phyloP scores from a whole-genome alignment of 176 grass and related monocot genomes.

The Lolium perenne region DNA sequence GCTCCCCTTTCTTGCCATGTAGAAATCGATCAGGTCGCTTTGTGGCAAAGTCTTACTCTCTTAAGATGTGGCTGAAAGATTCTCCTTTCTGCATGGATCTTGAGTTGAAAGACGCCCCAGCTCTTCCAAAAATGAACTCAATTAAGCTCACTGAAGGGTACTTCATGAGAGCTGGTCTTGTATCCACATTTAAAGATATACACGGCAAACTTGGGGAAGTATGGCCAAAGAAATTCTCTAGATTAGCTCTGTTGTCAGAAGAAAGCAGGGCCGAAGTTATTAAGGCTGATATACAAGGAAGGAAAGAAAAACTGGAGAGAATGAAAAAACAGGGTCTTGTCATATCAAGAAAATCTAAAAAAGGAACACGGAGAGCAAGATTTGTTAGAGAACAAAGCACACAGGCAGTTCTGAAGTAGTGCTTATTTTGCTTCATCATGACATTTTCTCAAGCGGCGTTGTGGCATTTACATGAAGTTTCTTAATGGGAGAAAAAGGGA shows the following conservation, averaged over 20 bases:
- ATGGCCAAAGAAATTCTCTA: conserved; percentile 94
- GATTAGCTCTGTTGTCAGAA: conserved; percentile 76
- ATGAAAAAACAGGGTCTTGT: conserved; percentile 59
- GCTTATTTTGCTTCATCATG: background rate
- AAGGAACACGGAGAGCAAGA: conserved; percentile 49
- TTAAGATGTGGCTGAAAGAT: conserved; percentile 96
- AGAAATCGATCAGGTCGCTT: conserved; percentile 75
- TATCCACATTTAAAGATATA: conserved; percentile 85
- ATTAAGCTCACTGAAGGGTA: conserved; percentile 86
- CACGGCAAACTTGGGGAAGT: conserved; percentile 81
- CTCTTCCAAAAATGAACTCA: conserved; percentile 80
- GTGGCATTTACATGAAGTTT: conserved; percentile 16
- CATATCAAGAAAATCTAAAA: conserved; percentile 53
- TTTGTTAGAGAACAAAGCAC: conserved; percentile 68
- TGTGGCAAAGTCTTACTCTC: conserved; percentile 80
- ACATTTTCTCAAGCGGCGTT: background rate
- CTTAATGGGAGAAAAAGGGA: background rate
- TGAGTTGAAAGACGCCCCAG: conserved; percentile 74
- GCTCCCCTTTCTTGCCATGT: conserved; percentile 78
- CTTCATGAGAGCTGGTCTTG: conserved; percentile 94
- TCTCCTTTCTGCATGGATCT: conserved; percentile 95
- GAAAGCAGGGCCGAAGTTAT: conserved; percentile 83
- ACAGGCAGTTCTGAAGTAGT: conserved; percentile 45
- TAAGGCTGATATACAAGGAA: conserved; percentile 77
- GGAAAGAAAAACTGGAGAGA: conserved; percentile 82